phyloP scores from a whole-genome alignment of 2,329 filamentous ascomycete species.

The Simplicillium sp. region DNA sequence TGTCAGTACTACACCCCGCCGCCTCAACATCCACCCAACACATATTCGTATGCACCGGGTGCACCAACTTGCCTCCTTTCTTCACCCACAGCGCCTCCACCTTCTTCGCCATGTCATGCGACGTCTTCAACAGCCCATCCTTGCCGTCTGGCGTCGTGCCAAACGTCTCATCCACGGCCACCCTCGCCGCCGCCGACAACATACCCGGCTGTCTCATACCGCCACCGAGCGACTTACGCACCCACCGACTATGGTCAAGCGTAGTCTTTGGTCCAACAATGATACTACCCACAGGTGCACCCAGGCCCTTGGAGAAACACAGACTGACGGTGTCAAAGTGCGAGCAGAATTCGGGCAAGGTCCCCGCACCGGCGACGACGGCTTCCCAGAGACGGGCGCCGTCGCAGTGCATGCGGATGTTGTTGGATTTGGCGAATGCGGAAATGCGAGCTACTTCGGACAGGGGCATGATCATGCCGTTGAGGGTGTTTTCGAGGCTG shows the following conservation, averaged over 20 bases:
- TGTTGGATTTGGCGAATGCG: conserved; percentile 54
- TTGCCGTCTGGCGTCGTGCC: conserved; percentile 23
- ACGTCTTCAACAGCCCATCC: conserved; percentile 48
- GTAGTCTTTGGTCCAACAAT: conserved; percentile 42
- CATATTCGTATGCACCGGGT: conserved; percentile 85
- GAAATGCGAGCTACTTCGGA: conserved; percentile 60
- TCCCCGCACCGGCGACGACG: conserved; percentile 58
- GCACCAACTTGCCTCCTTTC: conserved; percentile 57
- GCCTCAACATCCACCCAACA: conserved; percentile 69
- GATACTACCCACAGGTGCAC: conserved; percentile 71
- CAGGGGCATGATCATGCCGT: conserved; percentile 70
- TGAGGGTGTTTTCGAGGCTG: conserved; percentile 76
- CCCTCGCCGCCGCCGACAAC: conserved; percentile 59
- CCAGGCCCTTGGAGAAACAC: conserved; percentile 76
- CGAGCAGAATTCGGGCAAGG: conserved; percentile 55
- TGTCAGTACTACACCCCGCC: conserved; percentile 33
- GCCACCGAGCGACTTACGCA: conserved; percentile 65
- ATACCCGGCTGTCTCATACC: conserved; percentile 66
- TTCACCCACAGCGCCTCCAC: conserved; percentile 62
- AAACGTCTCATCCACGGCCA: conserved; percentile 49
- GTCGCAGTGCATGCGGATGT: conserved; percentile 66
- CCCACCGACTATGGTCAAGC: conserved; percentile 29
- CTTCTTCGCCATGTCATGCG: conserved; percentile 53
- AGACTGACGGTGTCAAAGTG: conserved; percentile 67
- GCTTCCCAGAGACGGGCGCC: conserved; percentile 79